Evolutionary conservation across 164 flowering plant genomes (phyloP), one percentile per base, ranked within the genome.

Genomic region (Vitis cinerea): DNA sequence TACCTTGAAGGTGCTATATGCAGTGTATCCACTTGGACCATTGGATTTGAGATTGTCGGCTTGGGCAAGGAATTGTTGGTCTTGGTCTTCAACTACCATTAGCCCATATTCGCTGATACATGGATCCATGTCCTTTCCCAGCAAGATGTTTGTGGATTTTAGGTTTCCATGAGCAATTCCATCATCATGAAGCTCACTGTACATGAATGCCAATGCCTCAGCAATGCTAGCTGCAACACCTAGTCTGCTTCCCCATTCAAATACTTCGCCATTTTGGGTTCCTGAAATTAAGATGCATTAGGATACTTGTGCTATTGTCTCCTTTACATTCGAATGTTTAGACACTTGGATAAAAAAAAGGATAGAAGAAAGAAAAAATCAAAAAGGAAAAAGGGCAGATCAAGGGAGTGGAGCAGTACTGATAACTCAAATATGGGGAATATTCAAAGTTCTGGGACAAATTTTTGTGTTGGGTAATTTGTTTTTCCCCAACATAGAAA

Each of bases 141-240:
- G 71, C 68, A 90, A 53, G 52, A 90, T 87, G 83, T 90, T 90
- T 52, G 88, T 73, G 64, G 91, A 87, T 79, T 90, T 90, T 16
- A 88, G 63, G 78, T 90, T 90, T 1, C 93, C 90, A 72, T 88
- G 96, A 47, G 82, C 74, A 47, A 86, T 86, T n/a, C 79, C 81
- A 29, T 80, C 81, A 27, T 66, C 76, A 8, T 31, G 30, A 53
- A 87, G 83, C 70, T 69, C 75, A 27, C 79, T 63, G 60, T 90
- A 92, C 88, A 87, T 81, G 79, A 61, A 83, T 10, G 86, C 85
- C 70, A 88, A 52, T 9, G 86, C 87, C 51, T 81, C 78, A 1
- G 89, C 79, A 12, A 82, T 61, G 17, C 66, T 77, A 9, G 84
- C 80, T 59, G 96, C 89, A 17, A 81, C 64, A 49, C 23, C 66